Evolutionary conservation across 2,329 filamentous ascomycete species (phyloP), one percentile per base, ranked within the genome.

Genomic region (Trichoderma semiorbis): DNA sequence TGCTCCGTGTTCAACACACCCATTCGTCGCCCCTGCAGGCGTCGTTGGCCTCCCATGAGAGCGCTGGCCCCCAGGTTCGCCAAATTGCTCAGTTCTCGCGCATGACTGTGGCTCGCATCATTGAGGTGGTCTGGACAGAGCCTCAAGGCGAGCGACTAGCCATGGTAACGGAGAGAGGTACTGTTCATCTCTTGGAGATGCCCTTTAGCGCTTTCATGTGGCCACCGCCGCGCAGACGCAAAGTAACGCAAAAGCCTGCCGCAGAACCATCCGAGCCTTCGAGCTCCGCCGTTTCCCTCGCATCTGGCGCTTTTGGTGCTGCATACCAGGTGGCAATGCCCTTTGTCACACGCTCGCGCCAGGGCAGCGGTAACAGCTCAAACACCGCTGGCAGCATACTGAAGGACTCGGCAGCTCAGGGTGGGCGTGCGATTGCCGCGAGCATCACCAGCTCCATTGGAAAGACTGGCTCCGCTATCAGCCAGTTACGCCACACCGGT

Each of bases 91-190:
- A 95, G 73, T 98, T 97, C 78, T 93, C 93, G 24, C 91, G 96
- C 53, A 92, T 98, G 88, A 98, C 95, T 2, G 92, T 95, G 63
- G 94, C 96, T 3, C 92, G 93, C 69, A 93, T 98, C 70, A 89
- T 98, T 26, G 95, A 98, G 78, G 93, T 97, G 55, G 90, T 91
- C 3, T 99, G 96, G 96, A 92, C 92, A 2, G 88, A 89, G 69
- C 93, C 93, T 4, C 91, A 91, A 70, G 93, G 93, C 26, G 93
- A 97, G 78, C 91, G 93, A 72, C 84, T 97, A 50, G 95, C 95
- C 2, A 91, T 99, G 83, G 90, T 98, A 30, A 98, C 96, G 0
- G 94, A 97, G 77, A 93, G 95, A 76, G 94, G 95, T n/a, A 99
- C 96, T 10, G 91, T 98, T 12, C 96, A 99, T 81, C 88, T 98